These are phyloP conservation scores for Alternaria brassicae DNA, from an alignment of 2,329 filamentous ascomycete species.

Conservation along the genomic window DNA sequence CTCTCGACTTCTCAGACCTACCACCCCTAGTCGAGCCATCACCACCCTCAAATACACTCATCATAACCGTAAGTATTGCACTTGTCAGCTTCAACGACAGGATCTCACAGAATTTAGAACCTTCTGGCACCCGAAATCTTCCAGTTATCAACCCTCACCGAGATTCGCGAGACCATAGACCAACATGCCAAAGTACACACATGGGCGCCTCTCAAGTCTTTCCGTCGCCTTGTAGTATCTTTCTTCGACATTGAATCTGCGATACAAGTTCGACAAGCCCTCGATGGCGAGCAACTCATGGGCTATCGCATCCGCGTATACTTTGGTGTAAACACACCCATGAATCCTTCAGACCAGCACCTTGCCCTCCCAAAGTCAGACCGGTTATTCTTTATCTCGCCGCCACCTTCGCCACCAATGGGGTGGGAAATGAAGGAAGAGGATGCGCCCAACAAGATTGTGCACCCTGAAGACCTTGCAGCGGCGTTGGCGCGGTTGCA, in stretches of 20 bases:
- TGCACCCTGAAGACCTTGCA: conserved; percentile 68
- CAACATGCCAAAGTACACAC: conserved; percentile 75
- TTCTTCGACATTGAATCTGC: conserved; percentile 76
- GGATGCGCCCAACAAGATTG: conserved; percentile 70
- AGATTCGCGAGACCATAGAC: conserved; percentile 74
- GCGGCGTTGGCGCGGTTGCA: conserved; percentile 62
- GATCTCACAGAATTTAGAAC: conserved; percentile 57
- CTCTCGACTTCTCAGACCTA: conserved; percentile 75
- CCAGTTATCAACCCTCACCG: conserved; percentile 73
- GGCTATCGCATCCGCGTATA: conserved; percentile 60
- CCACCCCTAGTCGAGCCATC: conserved; percentile 75
- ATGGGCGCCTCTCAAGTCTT: conserved; percentile 81
- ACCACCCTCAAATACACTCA: conserved; percentile 80
- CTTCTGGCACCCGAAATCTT: conserved; percentile 77
- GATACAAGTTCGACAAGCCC: conserved; percentile 72
- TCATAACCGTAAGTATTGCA: conserved; percentile 67
- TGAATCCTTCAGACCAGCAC: conserved; percentile 50
- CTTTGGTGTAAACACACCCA: conserved; percentile 49
- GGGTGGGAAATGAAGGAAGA: conserved; percentile 70
- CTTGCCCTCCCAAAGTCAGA: conserved; percentile 60
- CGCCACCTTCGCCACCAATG: conserved; percentile 68
- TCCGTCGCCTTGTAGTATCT: conserved; percentile 80
- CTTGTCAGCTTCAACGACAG: not conserved
- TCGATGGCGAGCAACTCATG: conserved; percentile 77
- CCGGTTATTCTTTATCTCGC: conserved; percentile 71